phyloP scores from a whole-genome alignment of 805 yeast genomes.

The Candida quercuum region DNA sequence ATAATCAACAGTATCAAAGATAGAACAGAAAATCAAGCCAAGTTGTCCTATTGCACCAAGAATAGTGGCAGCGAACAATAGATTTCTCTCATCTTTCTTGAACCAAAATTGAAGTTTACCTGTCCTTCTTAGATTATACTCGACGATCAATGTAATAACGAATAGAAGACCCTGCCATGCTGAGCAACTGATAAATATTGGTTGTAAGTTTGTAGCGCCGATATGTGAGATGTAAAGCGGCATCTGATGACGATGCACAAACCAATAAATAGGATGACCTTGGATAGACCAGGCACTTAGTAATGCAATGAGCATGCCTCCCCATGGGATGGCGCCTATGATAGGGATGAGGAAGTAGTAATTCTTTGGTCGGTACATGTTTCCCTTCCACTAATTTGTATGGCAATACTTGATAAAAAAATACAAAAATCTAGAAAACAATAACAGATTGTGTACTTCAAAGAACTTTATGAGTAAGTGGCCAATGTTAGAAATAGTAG shows the following conservation, averaged over 20 bases:
- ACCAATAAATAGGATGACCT: conserved; percentile 68
- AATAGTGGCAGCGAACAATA: conserved; percentile 35
- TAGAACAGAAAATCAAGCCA: conserved; percentile 69
- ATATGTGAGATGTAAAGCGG: conserved; percentile 78
- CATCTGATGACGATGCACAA: conserved; percentile 39
- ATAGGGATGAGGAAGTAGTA: conserved; percentile 57
- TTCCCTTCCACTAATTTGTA: not conserved
- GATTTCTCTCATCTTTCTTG: conserved; percentile 31
- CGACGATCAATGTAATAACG: conserved; percentile 57
- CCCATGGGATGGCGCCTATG: conserved; percentile 68
- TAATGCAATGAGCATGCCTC: conserved; percentile 86
- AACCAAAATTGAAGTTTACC: conserved; percentile 44
- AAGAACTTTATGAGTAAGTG: too few species aligned
- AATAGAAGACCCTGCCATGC: conserved; percentile 75
- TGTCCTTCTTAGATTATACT: conserved; percentile 52
- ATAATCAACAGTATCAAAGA: conserved; percentile 59
- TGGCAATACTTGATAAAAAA: not conserved
- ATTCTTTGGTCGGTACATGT: conserved; percentile 25
- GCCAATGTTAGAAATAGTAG: too few species aligned
- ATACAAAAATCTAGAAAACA: too few species aligned
- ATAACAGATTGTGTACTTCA: too few species aligned
- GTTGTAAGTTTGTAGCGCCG: conserved; percentile 84
- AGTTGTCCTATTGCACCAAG: conserved; percentile 57
- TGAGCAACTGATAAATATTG: conserved; percentile 74
- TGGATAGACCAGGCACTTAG: conserved; percentile 72